Evolutionary conservation across 2,329 filamentous ascomycete species (phyloP), one percentile per base, ranked within the genome.

Genomic region (Chrysoporthe puriensis): DNA sequence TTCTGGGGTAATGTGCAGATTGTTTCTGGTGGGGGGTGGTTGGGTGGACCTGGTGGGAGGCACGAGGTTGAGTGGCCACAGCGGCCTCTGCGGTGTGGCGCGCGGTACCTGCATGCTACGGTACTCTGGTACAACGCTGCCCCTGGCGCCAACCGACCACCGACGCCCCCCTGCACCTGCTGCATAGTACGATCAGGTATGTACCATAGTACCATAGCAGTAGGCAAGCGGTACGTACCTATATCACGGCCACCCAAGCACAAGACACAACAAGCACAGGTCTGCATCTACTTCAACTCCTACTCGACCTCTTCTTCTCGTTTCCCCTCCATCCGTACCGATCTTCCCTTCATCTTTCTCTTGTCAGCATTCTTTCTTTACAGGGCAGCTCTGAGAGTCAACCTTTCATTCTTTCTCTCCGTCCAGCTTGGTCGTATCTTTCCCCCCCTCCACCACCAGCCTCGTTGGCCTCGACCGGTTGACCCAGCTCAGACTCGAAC

Each of bases 361-460:
- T 42, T 50, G 18, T 14, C n/a, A 34, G 34, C 50, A n/a, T 63
- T 34, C 62, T 63, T 63, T 63, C 62, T 63, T 58, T 60, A 26
- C 21, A 26, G 56, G 42, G 34, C 34, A 58, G 54, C 56, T 65
- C 63, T 65, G 63, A 18, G 63, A 65, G 63, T 65, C 54, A 60
- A n/a, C 44, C 63, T 26, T 65, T 65, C 63, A 60, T 42, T 65
- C 63, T 14, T 61, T 61, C 40, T 48, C 16, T 48, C 21, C 36
- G 21, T 32, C 58, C 58, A 44, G 34, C 58, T 21, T 21, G 58
- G 58, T 6, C 57, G 58, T 32, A 56, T 16, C 63, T 56, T 6
- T 26, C 36, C 5, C 40, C 11, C 14, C 16, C n/a, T 21, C 18
- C 11, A 34, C 42, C 60, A 40, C 9, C 54, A 50, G 11, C 52